Evolutionary conservation across 176 grass and related monocot species (phyloP).

Genomic region (Aegilops bicornis): DNA sequence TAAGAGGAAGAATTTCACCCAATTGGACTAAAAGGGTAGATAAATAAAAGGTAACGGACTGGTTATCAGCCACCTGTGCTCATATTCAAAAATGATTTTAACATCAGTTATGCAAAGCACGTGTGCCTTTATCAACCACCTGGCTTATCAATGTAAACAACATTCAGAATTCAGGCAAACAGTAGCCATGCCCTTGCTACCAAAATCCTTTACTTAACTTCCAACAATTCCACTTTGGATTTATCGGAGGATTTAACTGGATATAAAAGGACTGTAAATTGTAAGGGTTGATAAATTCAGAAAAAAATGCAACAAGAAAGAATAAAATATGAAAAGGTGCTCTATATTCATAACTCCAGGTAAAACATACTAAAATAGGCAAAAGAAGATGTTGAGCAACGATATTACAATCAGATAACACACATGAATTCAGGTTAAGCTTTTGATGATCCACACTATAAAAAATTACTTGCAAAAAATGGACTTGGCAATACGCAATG

Average conservation of each 20-base stretch:
- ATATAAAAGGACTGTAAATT: not conserved
- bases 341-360: not conserved
- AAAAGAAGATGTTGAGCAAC: not conserved
- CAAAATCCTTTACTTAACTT: constrained; percentile 21
- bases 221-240: not conserved
- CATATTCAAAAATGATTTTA: not conserved
- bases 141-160: not conserved
- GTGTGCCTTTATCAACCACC: constrained; percentile 11
- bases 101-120: constrained; percentile 9
- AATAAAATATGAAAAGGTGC: not conserved
- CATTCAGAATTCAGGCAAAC: constrained; percentile 9
- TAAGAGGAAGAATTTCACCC: not conserved
- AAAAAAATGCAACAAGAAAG: not conserved
- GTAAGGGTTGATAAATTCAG: not conserved
- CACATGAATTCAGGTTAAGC: not conserved
- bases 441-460: not conserved
- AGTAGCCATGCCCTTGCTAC: not conserved
- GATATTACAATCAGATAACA: not conserved
- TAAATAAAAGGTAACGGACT: constrained; percentile 4
- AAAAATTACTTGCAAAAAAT: not conserved
- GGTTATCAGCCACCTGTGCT: not conserved
- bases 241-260: not conserved
- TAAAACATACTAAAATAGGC: not conserved
- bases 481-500: not conserved
- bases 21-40: not conserved